These are phyloP conservation scores for carrot (Daucus carota) DNA, from an alignment of 129 eudicot species.

Conservation along the genomic window DNA sequence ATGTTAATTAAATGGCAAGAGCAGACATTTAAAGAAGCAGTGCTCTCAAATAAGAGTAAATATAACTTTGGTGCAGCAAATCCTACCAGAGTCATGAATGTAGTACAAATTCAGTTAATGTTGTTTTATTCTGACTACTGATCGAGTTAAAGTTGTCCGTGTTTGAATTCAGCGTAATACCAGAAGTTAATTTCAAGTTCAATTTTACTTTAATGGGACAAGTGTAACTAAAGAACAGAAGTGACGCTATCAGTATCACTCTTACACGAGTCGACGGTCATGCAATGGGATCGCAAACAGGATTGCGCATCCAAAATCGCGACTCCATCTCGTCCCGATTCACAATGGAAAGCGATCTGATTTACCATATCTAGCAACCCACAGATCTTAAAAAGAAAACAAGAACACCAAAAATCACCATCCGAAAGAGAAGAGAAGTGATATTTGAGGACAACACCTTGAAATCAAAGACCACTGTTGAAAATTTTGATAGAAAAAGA, in stretches of 20 bases:
- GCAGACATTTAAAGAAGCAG: neutral
- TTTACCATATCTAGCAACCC: neutral
- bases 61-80: neutral
- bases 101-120: neutral
- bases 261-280: neutral
- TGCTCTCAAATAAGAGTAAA: neutral
- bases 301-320: no score
- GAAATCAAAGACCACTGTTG: neutral
- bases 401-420: neutral
- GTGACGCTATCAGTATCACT: neutral
- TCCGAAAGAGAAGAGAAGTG: neutral
- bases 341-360: neutral
- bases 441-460: neutral
- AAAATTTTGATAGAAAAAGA: neutral
- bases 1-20: neutral
- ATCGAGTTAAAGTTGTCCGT: neutral
- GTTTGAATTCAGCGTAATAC: neutral
- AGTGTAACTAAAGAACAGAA: neutral
- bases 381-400: no score
- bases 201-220: neutral
- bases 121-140: neutral
- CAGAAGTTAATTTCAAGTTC: neutral
- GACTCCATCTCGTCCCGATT: no score
- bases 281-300: neutral
- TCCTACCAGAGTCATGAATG: neutral